Evolutionary conservation across 148 eudicot genomes (phyloP).

Genomic region (Rhododendron williamsianum): DNA sequence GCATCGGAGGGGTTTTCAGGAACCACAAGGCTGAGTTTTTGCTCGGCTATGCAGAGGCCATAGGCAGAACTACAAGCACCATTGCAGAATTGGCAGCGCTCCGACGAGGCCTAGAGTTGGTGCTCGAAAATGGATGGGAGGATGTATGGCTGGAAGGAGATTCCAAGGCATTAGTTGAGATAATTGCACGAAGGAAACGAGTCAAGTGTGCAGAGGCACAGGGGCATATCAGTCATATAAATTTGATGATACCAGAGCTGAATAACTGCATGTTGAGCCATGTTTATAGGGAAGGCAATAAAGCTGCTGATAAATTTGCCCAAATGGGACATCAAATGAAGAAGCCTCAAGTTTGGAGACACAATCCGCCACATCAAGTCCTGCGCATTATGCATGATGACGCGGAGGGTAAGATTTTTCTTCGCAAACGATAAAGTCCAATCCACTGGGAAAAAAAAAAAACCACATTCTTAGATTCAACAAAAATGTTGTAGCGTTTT

Average conservation of each 20-base stretch:
- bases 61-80: slow-evolving; percentile 50
- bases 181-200: slow-evolving; percentile 28
- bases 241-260: slow-evolving; percentile 45
- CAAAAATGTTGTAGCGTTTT: not conserved
- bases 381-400: slow-evolving; percentile 56
- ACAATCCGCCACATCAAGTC: slow-evolving; percentile 50
- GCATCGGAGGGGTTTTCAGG: slow-evolving; percentile 85
- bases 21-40: slow-evolving; percentile 69
- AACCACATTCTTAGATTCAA: not conserved
- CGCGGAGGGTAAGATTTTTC: slow-evolving; percentile 59
- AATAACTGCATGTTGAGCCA: slow-evolving; percentile 54
- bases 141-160: slow-evolving; percentile 91
- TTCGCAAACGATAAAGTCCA: slow-evolving; percentile 42
- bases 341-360: slow-evolving; percentile 56
- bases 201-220: slow-evolving; percentile 46
- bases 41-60: slow-evolving; percentile 71
- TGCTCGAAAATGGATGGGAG: slow-evolving; percentile 58
- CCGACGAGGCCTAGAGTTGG: slow-evolving; percentile 67
- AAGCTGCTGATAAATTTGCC: slow-evolving; percentile 77
- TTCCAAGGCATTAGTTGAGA: slow-evolving; percentile 55
- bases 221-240: slow-evolving; percentile 41
- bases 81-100: slow-evolving; percentile 73
- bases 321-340: slow-evolving; percentile 51
- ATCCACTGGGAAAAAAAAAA: not conserved
- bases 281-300: slow-evolving; percentile 74